Evolutionary conservation across 129 eudicot genomes (phyloP).

Genomic region (Centrapalus pauciflorus): DNA sequence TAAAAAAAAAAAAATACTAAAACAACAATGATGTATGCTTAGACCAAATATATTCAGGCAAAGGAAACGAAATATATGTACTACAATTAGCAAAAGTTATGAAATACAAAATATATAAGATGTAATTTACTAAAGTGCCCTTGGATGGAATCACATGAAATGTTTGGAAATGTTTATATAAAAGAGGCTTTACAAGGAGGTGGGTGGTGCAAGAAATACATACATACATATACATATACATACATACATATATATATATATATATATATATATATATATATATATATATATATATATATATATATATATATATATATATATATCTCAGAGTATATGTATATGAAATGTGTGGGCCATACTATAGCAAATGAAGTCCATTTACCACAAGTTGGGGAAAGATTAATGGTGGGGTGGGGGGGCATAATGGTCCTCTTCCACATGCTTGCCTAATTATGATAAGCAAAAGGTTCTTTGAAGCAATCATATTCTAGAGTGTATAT

Average conservation of each 20-base stretch:
- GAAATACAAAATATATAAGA: no score
- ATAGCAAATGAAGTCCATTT: slow-evolving; percentile 15
- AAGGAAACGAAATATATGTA: no score
- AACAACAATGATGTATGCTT: not conserved
- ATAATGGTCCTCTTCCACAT: slow-evolving; percentile 20
- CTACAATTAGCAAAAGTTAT: no score
- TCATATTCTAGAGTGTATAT: not conserved
- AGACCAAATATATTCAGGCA: not conserved
- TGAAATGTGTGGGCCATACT: slow-evolving; percentile 15
- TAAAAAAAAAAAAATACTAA: not conserved
- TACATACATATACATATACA: not conserved
- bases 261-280: not conserved
- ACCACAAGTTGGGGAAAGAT: slow-evolving; percentile 28
- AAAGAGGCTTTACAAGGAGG: not conserved
- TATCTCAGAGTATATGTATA: no score
- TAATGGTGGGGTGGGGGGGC: slow-evolving; percentile 12
- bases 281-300: not conserved
- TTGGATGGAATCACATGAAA: not conserved
- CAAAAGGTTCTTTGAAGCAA: slow-evolving; percentile 7
- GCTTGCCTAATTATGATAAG: slow-evolving; percentile 4
- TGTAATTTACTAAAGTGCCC: not conserved
- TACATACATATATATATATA: not conserved
- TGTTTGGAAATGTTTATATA: not conserved
- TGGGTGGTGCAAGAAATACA: not conserved
- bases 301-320: not conserved